These are phyloP conservation scores for Populus euphratica DNA, from an alignment of 345 rosid genomes.

Conservation along the genomic window DNA sequence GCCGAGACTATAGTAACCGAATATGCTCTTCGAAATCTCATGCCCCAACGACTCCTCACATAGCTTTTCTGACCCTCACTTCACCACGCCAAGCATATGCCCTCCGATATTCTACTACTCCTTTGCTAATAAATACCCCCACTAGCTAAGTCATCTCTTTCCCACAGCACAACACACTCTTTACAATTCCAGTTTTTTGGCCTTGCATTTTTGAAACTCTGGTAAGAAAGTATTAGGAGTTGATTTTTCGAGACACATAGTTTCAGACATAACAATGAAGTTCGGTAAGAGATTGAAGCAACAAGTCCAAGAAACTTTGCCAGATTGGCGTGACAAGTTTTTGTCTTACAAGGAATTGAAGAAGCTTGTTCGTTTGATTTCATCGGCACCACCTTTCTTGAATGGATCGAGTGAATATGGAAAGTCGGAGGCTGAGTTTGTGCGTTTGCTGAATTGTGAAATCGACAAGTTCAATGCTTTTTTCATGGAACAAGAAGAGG, in stretches of 20 bases:
- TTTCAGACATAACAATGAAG: constrained; percentile 44
- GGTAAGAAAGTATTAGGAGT: not conserved
- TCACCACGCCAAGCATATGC: constrained; percentile 75
- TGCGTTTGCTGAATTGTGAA: constrained; percentile 58
- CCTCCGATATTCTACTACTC: constrained; percentile 41
- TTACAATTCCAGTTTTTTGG: not conserved
- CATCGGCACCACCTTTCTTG: constrained; percentile 30
- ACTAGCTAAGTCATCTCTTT: not conserved
- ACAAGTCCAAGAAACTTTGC: constrained; percentile 71
- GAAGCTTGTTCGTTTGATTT: constrained; percentile 55
- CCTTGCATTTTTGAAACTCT: not conserved
- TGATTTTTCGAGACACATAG: not conserved
- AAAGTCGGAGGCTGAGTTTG: constrained; percentile 49
- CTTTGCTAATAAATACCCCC: constrained; percentile 12
- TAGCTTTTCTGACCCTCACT: constrained; percentile 38
- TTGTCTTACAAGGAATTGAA: constrained; percentile 71
- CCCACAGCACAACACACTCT: no score
- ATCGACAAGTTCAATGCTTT: constrained; percentile 84
- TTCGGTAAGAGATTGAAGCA: constrained; percentile 82
- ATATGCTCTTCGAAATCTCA: constrained; percentile 48
- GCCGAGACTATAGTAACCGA: constrained; percentile 34
- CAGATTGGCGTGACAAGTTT: constrained; percentile 77
- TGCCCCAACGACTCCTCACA: constrained; percentile 32
- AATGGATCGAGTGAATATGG: constrained; percentile 18
- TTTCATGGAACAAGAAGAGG: constrained; percentile 88